Evolutionary conservation across 768 basidiomycete species (phyloP).

Genomic region (Asterophora parasitica): DNA sequence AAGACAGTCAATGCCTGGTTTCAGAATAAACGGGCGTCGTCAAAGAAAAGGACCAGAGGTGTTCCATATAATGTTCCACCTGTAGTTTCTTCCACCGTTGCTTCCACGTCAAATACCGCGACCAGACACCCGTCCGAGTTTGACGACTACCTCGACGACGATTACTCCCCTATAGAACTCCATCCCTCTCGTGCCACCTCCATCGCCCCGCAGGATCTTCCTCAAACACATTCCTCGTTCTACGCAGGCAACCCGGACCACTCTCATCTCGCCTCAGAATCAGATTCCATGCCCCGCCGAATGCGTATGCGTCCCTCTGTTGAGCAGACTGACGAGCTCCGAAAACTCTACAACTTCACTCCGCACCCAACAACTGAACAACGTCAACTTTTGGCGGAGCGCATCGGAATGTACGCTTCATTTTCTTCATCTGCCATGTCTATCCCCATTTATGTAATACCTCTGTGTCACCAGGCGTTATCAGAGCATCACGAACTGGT

Average conservation of each 20-base stretch:
- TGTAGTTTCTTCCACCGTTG: conserved; percentile 29
- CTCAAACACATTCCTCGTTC: conserved; percentile 29
- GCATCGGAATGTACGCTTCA: conserved; percentile 68
- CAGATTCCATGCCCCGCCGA: conserved; percentile 50
- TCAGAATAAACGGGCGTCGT: conserved; percentile 81
- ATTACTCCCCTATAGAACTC: conserved; percentile 31
- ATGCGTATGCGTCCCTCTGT: conserved; percentile 60
- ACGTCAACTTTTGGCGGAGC: conserved; percentile 57
- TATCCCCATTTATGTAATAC: conserved; percentile 23
- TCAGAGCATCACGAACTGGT: conserved; percentile 82
- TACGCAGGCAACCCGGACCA: conserved; percentile 46
- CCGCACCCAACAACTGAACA: conserved; percentile 68
- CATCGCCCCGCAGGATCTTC: conserved; percentile 27
- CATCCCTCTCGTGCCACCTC: conserved; percentile 32
- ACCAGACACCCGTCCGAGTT: conserved; percentile 29
- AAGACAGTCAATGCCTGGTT: conserved; percentile 87
- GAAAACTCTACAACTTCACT: conserved; percentile 57
- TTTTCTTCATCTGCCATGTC: conserved; percentile 25
- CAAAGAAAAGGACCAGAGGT: conserved; percentile 59
- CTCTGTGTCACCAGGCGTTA: conserved; percentile 50
- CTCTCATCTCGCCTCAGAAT: conserved; percentile 45
- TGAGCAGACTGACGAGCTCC: conserved; percentile 66
- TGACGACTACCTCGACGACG: conserved; percentile 46
- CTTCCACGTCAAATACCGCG: conserved; percentile 27
- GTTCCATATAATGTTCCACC: conserved; percentile 27